phyloP scores from a whole-genome alignment of 108 stramenopile species.

The Nannochloropsis gaditana region DNA sequence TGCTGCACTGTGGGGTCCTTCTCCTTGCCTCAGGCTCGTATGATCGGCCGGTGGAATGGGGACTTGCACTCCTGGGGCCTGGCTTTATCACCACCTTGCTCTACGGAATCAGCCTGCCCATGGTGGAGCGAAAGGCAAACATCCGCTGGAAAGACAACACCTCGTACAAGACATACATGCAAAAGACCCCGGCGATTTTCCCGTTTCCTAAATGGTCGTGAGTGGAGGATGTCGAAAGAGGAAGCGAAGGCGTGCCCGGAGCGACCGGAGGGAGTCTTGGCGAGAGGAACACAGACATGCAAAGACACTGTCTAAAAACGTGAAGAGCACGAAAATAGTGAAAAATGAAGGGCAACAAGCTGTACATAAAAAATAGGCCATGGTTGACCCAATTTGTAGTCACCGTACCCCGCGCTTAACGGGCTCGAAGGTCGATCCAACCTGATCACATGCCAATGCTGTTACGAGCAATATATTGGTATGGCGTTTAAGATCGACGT shows the following conservation, averaged over 20 bases:
- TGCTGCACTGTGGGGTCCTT: not conserved
- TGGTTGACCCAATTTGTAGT: too few relatives aligned
- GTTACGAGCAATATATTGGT: not conserved
- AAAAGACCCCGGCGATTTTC: not conserved
- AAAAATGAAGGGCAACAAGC: too few relatives aligned
- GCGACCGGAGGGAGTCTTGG: too few relatives aligned
- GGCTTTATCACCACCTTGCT: not conserved
- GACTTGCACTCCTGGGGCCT: not conserved
- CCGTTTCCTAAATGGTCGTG: not conserved
- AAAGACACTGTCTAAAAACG: too few relatives aligned
- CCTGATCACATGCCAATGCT: not conserved
- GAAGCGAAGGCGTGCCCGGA: not conserved
- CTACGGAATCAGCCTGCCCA: not conserved
- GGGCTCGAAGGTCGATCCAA: too few relatives aligned
- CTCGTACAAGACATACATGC: not conserved
- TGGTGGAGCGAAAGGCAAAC: slow-evolving; percentile 21
- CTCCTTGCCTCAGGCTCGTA: not conserved
- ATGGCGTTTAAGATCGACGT: not conserved
- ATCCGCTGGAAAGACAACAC: not conserved
- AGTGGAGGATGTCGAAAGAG: not conserved
- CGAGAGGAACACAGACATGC: too few relatives aligned
- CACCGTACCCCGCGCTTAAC: too few relatives aligned
- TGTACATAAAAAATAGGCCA: too few relatives aligned
- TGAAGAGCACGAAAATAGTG: too few relatives aligned
- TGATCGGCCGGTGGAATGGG: not conserved